phyloP scores from a whole-genome alignment of 805 yeast genomes.

The Wickerhamomyces queroliae region DNA sequence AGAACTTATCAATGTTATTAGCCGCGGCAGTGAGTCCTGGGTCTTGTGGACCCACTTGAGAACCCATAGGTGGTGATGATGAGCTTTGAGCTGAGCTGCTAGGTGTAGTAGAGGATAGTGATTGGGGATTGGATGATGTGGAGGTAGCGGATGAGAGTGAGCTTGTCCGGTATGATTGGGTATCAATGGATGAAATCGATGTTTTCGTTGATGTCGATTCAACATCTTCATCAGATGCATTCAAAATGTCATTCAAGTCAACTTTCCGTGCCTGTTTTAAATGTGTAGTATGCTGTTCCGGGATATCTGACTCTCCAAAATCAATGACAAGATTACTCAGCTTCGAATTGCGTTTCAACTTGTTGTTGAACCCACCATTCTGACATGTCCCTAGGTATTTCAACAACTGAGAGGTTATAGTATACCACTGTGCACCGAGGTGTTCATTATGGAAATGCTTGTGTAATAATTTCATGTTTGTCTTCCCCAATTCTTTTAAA shows the following conservation, averaged over 20 bases:
- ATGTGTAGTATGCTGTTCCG: slow-evolving; percentile 14
- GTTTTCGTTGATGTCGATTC: not conserved
- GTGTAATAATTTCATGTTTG: slow-evolving; percentile 19
- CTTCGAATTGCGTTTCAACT: slow-evolving; percentile 16
- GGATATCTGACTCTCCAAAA: slow-evolving; percentile 26
- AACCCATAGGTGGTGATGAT: not conserved
- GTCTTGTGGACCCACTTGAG: not conserved
- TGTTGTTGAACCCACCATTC: slow-evolving; percentile 7
- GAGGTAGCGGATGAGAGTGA: too few species aligned
- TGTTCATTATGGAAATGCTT: slow-evolving; percentile 28
- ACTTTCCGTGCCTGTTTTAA: slow-evolving; percentile 6
- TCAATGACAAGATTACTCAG: slow-evolving; percentile 24
- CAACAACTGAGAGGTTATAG: slow-evolving; percentile 22
- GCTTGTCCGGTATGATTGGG: too few species aligned
- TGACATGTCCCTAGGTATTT: slow-evolving; percentile 17
- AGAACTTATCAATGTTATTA: slow-evolving; percentile 8
- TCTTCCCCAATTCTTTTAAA: slow-evolving; percentile 19
- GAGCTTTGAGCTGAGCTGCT: too few species aligned
- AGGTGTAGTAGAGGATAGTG: too few species aligned
- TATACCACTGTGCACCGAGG: slow-evolving; percentile 26
- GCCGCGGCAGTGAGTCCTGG: not conserved
- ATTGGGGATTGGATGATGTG: too few species aligned
- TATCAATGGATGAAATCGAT: not conserved
- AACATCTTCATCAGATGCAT: not conserved
- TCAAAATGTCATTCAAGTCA: slow-evolving; percentile 11